Evolutionary conservation across 2,329 filamentous ascomycete species (phyloP), one percentile per base, ranked within the genome.

Genomic region (Trichoderma sp.): DNA sequence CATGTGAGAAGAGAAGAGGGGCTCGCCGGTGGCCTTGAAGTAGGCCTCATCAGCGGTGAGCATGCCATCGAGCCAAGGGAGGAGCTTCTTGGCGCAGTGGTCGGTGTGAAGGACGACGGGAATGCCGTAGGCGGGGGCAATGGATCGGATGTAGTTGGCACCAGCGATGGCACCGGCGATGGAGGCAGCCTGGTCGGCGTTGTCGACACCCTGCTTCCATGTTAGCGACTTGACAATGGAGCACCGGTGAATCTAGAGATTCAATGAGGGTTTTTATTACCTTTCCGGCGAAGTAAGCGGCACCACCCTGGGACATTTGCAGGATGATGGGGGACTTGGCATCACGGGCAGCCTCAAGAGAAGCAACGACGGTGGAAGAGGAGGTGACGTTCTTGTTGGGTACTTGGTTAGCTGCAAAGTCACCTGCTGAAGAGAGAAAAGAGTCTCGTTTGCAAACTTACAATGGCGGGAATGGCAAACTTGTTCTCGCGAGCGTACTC

Each of bases 61-160:
- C 90, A 97, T 94, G 80, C 94, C 94, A 78, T 97, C 94, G 79
- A 98, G 86, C 94, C 94, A 98, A 71, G 95, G 95, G 68, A 98
- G 90, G 69, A 98, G 92, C 90, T 98, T 98, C 92, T 98, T 98
- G 79, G 95, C 94, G 84, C 94, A 97, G 87, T 98, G 95, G 81
- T 99, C 95, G 79, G 94, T 96, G 89, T 97, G 94, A 69, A 98
- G 89, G 76, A 98, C 86, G 74, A 97, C 93, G 76, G 94, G 94
- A 73, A 98, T 84, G 74, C 90, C 93, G 83, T 99, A 99, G 74
- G 87, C 75, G 70, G 94, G 92, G 63, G 95, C 93, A 76, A 98
- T 84, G 73, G 91, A 85, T 78, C 94, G 92, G 84, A 97, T 93
- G 86, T 92, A 98, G 85, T 97, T 92, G 74, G 95, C 95, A 75